Conservation (phyloP, 169 alveolate species). For the Ichthyophthirius multifiliis region DNA sequence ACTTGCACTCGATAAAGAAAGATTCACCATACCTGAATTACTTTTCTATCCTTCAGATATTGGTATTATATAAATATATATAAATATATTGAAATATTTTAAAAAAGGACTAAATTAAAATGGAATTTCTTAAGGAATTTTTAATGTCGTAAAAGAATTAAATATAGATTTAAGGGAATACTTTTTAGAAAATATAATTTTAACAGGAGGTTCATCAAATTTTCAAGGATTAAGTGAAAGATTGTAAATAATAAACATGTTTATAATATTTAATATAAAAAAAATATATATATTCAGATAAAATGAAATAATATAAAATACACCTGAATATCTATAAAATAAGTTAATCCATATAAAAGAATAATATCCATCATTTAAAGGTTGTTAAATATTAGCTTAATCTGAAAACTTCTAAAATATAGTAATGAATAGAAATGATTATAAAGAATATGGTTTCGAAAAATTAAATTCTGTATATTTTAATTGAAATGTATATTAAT, state of each 20-base stretch:
- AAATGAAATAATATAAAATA: not conserved
- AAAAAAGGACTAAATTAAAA: not conserved
- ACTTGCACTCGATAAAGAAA: constrained; percentile 29
- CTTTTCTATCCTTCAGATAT: constrained; percentile 26
- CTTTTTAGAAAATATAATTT: constrained; percentile 10
- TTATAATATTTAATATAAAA: not conserved
- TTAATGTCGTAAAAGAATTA: not conserved
- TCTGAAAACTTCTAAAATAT: not conserved
- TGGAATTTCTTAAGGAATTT: not conserved
- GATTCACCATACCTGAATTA: constrained; percentile 33
- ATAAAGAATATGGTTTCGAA: constrained; percentile 13
- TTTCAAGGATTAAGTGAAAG: constrained; percentile 1
- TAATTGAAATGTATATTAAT: not conserved
- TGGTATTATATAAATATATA: not conserved
- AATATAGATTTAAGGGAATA: constrained; percentile 9
- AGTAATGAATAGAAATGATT: constrained; percentile 9
- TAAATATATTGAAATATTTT: not conserved
- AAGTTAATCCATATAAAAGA: not conserved
- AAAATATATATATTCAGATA: not conserved
- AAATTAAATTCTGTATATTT: not conserved
- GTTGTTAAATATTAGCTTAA: not conserved
- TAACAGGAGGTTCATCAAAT: not conserved
- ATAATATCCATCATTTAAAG: not conserved
- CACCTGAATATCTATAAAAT: constrained; percentile 16
- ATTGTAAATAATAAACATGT: not conserved